Percentiles rank a stretch among this genome's conserved stretches.
phyloP scores from a whole-genome alignment of 2,329 filamentous ascomycete genomes.

The Tolypocladium ophioglossoides region DNA sequence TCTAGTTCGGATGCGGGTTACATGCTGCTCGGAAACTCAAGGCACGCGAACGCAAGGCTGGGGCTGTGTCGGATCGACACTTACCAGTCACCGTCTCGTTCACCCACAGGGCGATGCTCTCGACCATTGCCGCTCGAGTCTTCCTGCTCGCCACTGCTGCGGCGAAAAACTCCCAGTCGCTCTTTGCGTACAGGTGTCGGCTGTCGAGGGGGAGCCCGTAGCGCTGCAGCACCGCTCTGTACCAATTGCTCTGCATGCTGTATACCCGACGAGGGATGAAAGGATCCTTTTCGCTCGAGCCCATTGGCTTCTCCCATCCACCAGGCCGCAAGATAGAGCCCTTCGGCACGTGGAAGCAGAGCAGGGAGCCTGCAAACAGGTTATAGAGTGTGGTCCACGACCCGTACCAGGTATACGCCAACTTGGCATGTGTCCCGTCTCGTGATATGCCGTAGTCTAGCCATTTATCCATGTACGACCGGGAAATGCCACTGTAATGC shows the following conservation, averaged over 20 bases:
- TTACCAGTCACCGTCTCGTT: constrained; percentile 65
- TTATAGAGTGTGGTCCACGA: constrained; percentile 78
- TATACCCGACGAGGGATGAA: constrained; percentile 73
- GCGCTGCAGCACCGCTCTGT: constrained; percentile 64
- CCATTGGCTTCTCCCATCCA: constrained; percentile 12
- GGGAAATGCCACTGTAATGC: constrained; percentile 52
- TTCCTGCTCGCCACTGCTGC: constrained; percentile 63
- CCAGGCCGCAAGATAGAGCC: neutral
- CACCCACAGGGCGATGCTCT: constrained; percentile 67
- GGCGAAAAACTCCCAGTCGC: constrained; percentile 85
- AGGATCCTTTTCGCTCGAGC: constrained; percentile 12
- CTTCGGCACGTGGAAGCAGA: constrained; percentile 59
- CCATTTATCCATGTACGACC: constrained; percentile 61
- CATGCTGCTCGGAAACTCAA: neutral
- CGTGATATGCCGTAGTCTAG: constrained; percentile 58
- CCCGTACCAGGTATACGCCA: constrained; percentile 72
- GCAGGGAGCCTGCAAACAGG: constrained; percentile 62
- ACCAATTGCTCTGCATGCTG: constrained; percentile 71
- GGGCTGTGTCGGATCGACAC: constrained; percentile 6
- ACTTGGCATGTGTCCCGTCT: constrained; percentile 62
- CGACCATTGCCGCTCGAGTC: constrained; percentile 60
- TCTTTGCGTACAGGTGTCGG: constrained; percentile 77
- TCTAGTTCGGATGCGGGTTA: constrained; percentile 29
- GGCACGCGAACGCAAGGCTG: neutral
- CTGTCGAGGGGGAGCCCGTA: constrained; percentile 78